A percentile compares a stretch with the other conserved stretches of the same genome.
These are phyloP conservation scores for Corrigiola litoralis DNA, from an alignment of 179 eudicot genomes.

Conservation along the genomic window DNA sequence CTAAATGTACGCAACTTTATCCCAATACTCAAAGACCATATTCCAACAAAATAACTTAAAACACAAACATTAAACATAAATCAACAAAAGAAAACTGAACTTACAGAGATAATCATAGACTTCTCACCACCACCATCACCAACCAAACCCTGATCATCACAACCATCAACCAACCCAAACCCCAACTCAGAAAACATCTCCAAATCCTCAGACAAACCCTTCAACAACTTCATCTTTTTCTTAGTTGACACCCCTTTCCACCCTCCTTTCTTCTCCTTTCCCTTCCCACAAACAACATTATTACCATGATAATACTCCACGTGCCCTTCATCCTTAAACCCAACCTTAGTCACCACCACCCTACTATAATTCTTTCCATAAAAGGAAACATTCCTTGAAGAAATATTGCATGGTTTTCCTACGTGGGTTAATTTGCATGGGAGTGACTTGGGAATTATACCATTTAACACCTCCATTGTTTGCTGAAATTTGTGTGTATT, in stretches of 20 bases:
- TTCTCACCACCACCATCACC: slow-evolving; percentile 25
- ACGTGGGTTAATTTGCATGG: slow-evolving; percentile 4
- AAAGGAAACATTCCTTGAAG: not conserved
- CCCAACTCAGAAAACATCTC: slow-evolving; percentile 43
- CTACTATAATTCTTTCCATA: not conserved
- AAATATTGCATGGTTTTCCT: not conserved
- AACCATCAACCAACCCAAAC: slow-evolving; percentile 40
- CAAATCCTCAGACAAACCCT: slow-evolving; percentile 53
- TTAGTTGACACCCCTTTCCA: slow-evolving; percentile 27
- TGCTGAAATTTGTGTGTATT: not conserved
- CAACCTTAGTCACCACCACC: not conserved
- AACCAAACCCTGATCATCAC: slow-evolving; percentile 10
- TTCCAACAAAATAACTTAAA: not conserved
- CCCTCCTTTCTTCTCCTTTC: slow-evolving; percentile 31
- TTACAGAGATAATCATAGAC: slow-evolving; percentile 47
- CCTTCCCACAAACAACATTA: slow-evolving; percentile 16
- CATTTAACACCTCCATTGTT: slow-evolving; percentile 25
- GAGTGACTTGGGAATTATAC: not conserved
- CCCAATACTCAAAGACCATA: not conserved
- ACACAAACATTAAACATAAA: not conserved
- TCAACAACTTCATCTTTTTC: slow-evolving; percentile 59
- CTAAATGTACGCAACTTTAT: not conserved
- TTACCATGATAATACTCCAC: slow-evolving; percentile 37
- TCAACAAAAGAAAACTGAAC: not conserved
- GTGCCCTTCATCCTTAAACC: slow-evolving; percentile 47